Percentiles rank a stretch among this genome's conserved stretches.
Evolutionary conservation across 495 filamentous ascomycete species (phyloP).

Genomic region (Tetracladium setigerum): DNA sequence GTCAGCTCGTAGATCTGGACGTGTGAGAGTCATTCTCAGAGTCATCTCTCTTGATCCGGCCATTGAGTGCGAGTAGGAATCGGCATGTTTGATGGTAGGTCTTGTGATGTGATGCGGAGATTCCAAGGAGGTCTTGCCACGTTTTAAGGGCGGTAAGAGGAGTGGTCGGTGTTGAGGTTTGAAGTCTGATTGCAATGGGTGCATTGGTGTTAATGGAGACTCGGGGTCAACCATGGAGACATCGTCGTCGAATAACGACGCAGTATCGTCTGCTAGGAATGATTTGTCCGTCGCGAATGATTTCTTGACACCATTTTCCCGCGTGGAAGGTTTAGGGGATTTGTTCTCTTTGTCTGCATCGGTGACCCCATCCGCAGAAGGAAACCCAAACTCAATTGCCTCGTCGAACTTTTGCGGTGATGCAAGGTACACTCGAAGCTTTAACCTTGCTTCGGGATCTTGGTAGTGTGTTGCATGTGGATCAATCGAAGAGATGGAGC

Average conservation of each 20-base stretch:
- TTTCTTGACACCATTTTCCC: conserved; percentile 15
- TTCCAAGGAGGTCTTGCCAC: conserved; percentile 18
- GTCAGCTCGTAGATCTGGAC: conserved; percentile 70
- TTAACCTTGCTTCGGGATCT: conserved; percentile 82
- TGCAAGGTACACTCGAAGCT: conserved; percentile 78
- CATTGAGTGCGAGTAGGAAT: conserved; percentile 44
- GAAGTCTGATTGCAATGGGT: conserved; percentile 14
- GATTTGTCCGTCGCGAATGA: conserved; percentile 29
- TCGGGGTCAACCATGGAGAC: conserved; percentile 43
- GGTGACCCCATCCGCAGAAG: conserved; percentile 43
- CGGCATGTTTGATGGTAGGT: conserved; percentile 22
- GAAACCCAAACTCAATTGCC: conserved; percentile 89
- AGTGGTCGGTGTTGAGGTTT: conserved; percentile 1
- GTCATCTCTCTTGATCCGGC: conserved; percentile 81
- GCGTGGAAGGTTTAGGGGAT: conserved; percentile 13
- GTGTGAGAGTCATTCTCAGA: conserved; percentile 85
- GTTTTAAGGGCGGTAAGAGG: not conserved
- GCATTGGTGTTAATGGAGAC: conserved; percentile 42
- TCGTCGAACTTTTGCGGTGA: conserved; percentile 96
- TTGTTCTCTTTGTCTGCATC: conserved; percentile 25
- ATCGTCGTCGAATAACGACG: conserved; percentile 40
- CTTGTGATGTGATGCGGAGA: conserved; percentile 16
- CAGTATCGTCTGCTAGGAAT: conserved; percentile 41
- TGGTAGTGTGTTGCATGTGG: conserved; percentile 75
- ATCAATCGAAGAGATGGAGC: conserved; percentile 52